These are phyloP conservation scores for Daldinia grandis DNA, from an alignment of 495 filamentous ascomycete species.

Conservation along the genomic window DNA sequence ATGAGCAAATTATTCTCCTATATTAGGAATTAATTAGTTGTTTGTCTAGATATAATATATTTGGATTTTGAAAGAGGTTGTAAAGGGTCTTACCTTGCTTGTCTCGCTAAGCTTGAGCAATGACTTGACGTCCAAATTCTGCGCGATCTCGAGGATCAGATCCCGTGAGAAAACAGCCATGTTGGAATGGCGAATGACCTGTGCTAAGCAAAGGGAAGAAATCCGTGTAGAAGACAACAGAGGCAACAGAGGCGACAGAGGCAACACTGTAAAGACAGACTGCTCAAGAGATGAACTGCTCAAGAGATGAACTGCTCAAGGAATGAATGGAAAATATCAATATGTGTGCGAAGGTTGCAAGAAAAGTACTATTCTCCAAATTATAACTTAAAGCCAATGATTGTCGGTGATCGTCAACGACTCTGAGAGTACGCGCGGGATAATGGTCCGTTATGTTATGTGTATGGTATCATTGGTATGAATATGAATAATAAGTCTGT, in stretches of 20 bases:
- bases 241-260: neutral
- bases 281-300: neutral
- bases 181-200: neutral
- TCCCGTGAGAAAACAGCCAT: constrained; percentile 22
- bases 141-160: constrained; percentile 42
- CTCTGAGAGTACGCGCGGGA: neutral
- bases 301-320: neutral
- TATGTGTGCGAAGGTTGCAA: neutral
- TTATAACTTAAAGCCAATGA: neutral
- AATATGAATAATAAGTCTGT: neutral
- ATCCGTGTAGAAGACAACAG: neutral
- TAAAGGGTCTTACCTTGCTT: constrained; percentile 24
- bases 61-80: neutral
- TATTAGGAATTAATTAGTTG: neutral
- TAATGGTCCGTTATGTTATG: neutral
- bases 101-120: constrained; percentile 27
- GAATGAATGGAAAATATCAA: neutral
- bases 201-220: neutral
- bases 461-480: neutral
- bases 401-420: neutral
- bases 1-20: constrained; percentile 10
- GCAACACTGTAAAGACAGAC: neutral
- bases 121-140: constrained; percentile 34
- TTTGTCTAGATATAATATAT: neutral
- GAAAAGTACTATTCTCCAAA: neutral